Base-by-base conservation (phyloP, 768 basidiomycete species). In the Chalciporus piperatus region DNA sequence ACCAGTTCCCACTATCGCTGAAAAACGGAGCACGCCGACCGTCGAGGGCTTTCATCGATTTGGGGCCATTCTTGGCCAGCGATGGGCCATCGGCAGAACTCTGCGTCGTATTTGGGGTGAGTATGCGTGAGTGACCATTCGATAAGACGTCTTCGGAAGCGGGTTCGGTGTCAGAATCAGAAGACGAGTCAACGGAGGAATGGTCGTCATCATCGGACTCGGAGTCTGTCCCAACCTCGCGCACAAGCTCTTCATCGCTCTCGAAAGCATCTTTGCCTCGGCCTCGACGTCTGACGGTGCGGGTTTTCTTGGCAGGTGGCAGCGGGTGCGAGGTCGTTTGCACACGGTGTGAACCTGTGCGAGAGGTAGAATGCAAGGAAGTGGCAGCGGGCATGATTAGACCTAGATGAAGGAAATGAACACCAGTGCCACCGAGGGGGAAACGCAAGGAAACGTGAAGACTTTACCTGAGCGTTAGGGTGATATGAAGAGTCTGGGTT, bases 211-310 rank as follows among this genome's bases (percentile, higher is more conserved):
- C 81, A 41, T 82, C 83, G 7, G 74, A 72, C 51, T 87, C 87
- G 10, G 87, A 85, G 68, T 89, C 87, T 19, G 87, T 82, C 57
- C 74, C 80, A 6, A 74, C 76, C 69, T 87, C 88, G 53, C 89
- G 78, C 72, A 80, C 80, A 47, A 91, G 76, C 67, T 90, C 89
- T 25, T 90, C 89, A 60, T 91, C 89, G 56, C 87, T 89, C 47
- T 81, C 84, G 27, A 84, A 72, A 32, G 70, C 76, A 50, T 74
- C 74, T 58, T 74, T 77, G 3, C 73, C 84, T 61, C 85, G 76
- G 32, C 85, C 85, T 59, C 88, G 75, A 52, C 88, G 79, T 62
- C 81, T 80, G 40, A 78, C 73, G 43, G 77, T 55, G 46, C 76
- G 70, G 25, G 71, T 70, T 60, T 76, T 78, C 59, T 59, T 68